phyloP scores from a whole-genome alignment of 805 yeast species.

The Candida boleticola region DNA sequence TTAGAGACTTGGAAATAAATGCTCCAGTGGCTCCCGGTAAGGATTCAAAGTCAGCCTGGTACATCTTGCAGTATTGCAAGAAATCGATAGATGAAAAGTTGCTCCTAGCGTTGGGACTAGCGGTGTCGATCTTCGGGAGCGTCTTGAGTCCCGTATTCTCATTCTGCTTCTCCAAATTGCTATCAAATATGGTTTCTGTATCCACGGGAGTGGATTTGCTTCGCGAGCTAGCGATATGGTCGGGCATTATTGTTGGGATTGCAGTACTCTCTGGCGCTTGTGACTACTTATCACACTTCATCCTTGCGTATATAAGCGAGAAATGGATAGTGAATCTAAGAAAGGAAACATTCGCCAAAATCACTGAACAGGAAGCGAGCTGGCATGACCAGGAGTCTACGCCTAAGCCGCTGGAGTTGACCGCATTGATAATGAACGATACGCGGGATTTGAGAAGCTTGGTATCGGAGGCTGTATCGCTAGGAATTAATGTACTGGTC shows the following conservation, averaged over 20 bases:
- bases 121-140: constrained; percentile 56
- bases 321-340: constrained; percentile 61
- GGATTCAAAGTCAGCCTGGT: constrained; percentile 18
- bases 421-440: constrained; percentile 76
- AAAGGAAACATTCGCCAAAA: constrained; percentile 41
- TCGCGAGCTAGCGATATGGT: constrained; percentile 52
- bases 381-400: constrained; percentile 48
- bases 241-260: constrained; percentile 59
- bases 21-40: constrained; percentile 8
- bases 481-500: constrained; percentile 50
- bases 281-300: constrained; percentile 47
- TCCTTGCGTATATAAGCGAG: constrained; percentile 63
- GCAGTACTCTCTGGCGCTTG: constrained; percentile 61
- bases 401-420: constrained; percentile 47
- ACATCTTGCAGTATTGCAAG: constrained; percentile 24
- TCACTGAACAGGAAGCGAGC: constrained; percentile 49
- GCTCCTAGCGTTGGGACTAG: constrained; percentile 48
- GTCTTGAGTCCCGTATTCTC: constrained; percentile 75
- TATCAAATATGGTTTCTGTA: constrained; percentile 59
- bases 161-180: constrained; percentile 66
- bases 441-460: constrained; percentile 70
- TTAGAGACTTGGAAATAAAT: constrained; percentile 19
- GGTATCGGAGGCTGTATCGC: constrained; percentile 59
- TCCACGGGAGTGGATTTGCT: constrained; percentile 28
- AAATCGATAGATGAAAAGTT: constrained; percentile 11